Evolutionary conservation across 371 early-diverging fungal genomes (phyloP).

Genomic region (Mucor circinelloides): DNA sequence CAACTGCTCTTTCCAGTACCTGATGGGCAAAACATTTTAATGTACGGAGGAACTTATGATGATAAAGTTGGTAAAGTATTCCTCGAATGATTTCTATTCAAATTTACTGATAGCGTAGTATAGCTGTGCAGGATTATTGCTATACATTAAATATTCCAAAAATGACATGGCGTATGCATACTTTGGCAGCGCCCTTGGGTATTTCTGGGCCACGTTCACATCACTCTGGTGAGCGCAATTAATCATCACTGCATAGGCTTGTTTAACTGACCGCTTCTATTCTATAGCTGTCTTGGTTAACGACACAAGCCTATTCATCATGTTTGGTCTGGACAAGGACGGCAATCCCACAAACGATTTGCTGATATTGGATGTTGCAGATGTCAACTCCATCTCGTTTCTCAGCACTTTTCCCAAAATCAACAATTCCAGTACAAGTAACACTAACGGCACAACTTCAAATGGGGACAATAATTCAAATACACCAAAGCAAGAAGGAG

Average conservation of each 20-base stretch:
- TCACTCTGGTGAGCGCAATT: not conserved
- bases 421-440: not conserved
- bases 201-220: not conserved
- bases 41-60: slow-evolving; percentile 6
- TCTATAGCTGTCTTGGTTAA: slow-evolving; percentile 3
- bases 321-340: not conserved
- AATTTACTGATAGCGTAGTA: too few species aligned
- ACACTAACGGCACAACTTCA: not conserved
- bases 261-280: not conserved
- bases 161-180: not conserved
- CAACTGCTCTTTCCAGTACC: not conserved
- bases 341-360: not conserved
- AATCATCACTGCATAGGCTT: not conserved
- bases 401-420: not conserved
- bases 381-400: not conserved
- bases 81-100: not conserved
- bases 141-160: not conserved
- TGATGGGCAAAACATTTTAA: not conserved
- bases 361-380: not conserved
- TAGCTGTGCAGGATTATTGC: slow-evolving; percentile 6
- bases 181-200: not conserved
- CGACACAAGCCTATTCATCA: not conserved
- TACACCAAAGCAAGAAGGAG: not conserved
- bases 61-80: not conserved
- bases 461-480: not conserved